Conservation (phyloP, 495 filamentous ascomycete genomes). For the Penicillium steckii region DNA sequence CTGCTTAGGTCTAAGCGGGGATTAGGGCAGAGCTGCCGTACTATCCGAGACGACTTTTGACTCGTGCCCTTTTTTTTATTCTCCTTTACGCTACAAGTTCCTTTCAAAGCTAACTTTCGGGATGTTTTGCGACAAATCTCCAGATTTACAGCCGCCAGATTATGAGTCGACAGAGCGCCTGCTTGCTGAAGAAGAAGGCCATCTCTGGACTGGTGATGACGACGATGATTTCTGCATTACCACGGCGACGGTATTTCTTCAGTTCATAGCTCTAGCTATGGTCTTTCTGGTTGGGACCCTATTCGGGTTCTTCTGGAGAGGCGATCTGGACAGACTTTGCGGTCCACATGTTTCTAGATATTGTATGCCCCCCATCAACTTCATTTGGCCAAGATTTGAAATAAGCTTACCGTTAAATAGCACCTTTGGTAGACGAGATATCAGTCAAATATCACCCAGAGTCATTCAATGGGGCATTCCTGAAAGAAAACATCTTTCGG, state of each 20-base stretch:
- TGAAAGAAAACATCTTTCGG: constrained; percentile 54
- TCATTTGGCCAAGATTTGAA: neutral
- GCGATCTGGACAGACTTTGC: constrained; percentile 17
- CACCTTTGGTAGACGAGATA: constrained; percentile 34
- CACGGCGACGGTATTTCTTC: neutral
- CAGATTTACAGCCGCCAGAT: neutral
- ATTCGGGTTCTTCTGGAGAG: constrained; percentile 27
- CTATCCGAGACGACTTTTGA: neutral
- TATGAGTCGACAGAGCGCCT: constrained; percentile 8
- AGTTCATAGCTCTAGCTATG: neutral
- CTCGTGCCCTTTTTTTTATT: neutral
- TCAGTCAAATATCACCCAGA: constrained; percentile 29
- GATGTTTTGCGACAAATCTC: constrained; percentile 7
- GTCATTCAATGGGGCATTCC: constrained; percentile 49
- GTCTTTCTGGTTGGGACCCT: constrained; percentile 14
- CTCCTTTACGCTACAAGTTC: neutral
- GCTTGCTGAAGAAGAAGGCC: constrained; percentile 14
- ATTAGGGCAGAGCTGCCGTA: neutral
- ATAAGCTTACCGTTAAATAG: constrained; percentile 11
- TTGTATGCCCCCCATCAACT: constrained; percentile 11
- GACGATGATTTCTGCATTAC: neutral
- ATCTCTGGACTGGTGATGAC: constrained; percentile 4
- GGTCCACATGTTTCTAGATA: constrained; percentile 23
- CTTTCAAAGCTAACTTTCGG: neutral
- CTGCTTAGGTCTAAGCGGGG: neutral